Percentiles rank a stretch among this genome's conserved stretches.
These are phyloP conservation scores for Epichloe typhina DNA, from an alignment of 2,329 filamentous ascomycete genomes.

Conservation along the genomic window DNA sequence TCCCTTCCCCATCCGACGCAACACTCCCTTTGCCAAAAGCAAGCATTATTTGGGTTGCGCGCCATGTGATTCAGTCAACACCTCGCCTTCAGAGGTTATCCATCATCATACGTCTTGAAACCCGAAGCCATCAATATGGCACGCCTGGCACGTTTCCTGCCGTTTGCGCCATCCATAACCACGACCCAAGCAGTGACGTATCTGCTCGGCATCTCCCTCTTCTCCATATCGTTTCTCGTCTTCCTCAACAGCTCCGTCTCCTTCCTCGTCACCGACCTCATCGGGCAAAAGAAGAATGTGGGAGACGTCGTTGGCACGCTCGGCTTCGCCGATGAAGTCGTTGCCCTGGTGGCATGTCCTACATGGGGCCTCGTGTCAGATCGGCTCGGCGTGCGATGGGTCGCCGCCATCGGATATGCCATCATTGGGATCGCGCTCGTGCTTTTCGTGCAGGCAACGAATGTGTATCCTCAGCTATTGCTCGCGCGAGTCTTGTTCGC, in stretches of 20 bases:
- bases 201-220: constrained; percentile 68
- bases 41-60: not conserved
- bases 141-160: constrained; percentile 33
- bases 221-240: constrained; percentile 80
- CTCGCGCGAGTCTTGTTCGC: constrained; percentile 80
- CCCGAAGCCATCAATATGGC: constrained; percentile 15
- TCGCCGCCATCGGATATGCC: constrained; percentile 64
- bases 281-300: constrained; percentile 59
- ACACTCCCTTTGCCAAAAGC: not conserved
- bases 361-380: constrained; percentile 69
- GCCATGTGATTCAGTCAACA: constrained; percentile 7
- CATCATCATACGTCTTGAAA: not conserved
- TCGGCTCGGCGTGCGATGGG: constrained; percentile 59
- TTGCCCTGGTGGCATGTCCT: constrained; percentile 69
- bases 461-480: constrained; percentile 80
- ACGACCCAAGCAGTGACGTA: constrained; percentile 56
- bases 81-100: constrained; percentile 6
- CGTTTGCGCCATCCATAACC: constrained; percentile 48
- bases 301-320: constrained; percentile 74
- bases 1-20: too few relatives aligned
- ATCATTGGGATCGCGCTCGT: constrained; percentile 68
- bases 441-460: constrained; percentile 70
- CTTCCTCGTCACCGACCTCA: constrained; percentile 73
- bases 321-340: constrained; percentile 72
- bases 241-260: constrained; percentile 77